These are phyloP conservation scores for Nakazawaea ambrosiae DNA, from an alignment of 805 yeast species.

Conservation along the genomic window DNA sequence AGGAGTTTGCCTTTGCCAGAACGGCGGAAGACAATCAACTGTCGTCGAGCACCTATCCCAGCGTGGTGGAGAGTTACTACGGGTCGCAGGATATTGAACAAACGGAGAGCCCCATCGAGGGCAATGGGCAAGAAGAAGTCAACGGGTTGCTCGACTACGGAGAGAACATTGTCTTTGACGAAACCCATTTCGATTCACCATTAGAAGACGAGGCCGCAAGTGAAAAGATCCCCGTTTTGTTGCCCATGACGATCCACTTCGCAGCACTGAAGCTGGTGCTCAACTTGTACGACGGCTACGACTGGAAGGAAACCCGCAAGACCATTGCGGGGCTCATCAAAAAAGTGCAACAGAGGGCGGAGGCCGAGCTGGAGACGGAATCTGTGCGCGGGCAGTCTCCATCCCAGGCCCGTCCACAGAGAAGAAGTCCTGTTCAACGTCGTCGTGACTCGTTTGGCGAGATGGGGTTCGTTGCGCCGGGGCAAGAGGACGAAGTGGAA, in stretches of 20 bases:
- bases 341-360: slow-evolving; percentile 46
- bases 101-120: neutral
- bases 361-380: neutral
- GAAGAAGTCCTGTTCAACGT: neutral
- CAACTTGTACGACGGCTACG: slow-evolving; percentile 81
- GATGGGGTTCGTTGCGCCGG: slow-evolving; percentile 6
- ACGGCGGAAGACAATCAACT: neutral
- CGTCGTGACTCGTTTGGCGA: slow-evolving; percentile 1
- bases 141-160: neutral
- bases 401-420: neutral
- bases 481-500: slow-evolving; percentile 11
- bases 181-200: slow-evolving; percentile 3
- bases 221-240: slow-evolving; percentile 9
- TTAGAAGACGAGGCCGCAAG: neutral
- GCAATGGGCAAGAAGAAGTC: neutral
- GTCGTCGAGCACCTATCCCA: neutral
- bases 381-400: neutral
- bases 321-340: slow-evolving; percentile 60
- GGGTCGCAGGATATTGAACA: neutral
- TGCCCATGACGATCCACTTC: slow-evolving; percentile 24
- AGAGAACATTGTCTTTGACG: slow-evolving; percentile 5
- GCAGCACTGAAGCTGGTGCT: slow-evolving; percentile 34
- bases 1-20: slow-evolving; percentile 27
- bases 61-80: slow-evolving; percentile 12
- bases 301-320: slow-evolving; percentile 75